Evolutionary conservation across 768 basidiomycete species (phyloP).

Genomic region (Hortiboletus flavorubellus): DNA sequence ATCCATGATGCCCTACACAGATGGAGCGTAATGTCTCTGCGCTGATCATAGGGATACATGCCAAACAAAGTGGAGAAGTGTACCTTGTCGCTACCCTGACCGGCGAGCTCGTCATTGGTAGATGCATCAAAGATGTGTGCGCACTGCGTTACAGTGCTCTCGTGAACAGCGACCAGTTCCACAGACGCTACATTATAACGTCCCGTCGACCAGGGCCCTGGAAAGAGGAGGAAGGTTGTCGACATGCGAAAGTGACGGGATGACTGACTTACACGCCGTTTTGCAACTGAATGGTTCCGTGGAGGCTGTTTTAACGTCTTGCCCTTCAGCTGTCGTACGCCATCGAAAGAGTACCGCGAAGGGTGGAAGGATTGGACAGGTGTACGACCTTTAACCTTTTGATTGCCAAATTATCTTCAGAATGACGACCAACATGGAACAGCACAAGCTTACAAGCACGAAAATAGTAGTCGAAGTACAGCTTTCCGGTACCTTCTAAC

Average conservation of each 20-base stretch:
- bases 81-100: background rate
- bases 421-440: background rate
- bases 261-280: background rate
- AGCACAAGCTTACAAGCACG: background rate
- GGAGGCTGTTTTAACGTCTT: background rate
- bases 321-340: background rate
- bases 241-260: background rate
- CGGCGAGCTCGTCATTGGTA: background rate
- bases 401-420: background rate
- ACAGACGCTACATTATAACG: background rate
- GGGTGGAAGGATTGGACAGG: background rate
- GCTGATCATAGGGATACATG: background rate
- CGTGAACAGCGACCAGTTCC: background rate
- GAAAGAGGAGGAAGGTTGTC: background rate
- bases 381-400: background rate
- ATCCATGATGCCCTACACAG: background rate
- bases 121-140: background rate
- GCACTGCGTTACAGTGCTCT: background rate
- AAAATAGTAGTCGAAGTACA: background rate
- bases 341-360: background rate
- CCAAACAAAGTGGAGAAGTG: background rate
- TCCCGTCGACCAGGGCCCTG: background rate
- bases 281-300: background rate
- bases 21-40: background rate
- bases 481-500: background rate